A percentile compares a stretch with the other conserved stretches of the same genome.
phyloP scores from a whole-genome alignment of 2,329 filamentous ascomycete species.

The Xylaria sp. region DNA sequence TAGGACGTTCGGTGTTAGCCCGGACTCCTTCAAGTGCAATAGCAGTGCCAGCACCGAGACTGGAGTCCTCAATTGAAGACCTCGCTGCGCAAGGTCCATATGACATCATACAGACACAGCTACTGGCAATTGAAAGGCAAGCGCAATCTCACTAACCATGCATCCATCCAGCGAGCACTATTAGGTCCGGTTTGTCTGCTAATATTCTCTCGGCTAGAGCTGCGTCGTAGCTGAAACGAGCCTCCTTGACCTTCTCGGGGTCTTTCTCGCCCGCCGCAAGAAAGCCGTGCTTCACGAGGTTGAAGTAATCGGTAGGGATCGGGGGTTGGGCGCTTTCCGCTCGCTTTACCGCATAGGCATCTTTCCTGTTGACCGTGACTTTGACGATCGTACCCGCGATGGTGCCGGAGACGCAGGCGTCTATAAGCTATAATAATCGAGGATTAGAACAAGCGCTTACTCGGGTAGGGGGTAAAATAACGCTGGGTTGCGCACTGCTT shows the following conservation, averaged over 20 bases:
- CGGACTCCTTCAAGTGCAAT: conserved; percentile 41
- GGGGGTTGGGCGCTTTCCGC: conserved; percentile 57
- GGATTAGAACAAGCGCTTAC: conserved; percentile 63
- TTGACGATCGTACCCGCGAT: conserved; percentile 59
- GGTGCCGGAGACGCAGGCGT: conserved; percentile 55
- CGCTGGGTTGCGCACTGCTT: conserved; percentile 28
- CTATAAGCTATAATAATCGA: conserved; percentile 73
- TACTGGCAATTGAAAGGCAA: neutral
- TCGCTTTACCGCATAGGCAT: conserved; percentile 57
- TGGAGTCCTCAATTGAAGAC: neutral
- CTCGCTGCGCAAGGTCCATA: neutral
- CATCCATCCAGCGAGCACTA: conserved; percentile 90
- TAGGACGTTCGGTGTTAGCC: conserved; percentile 24
- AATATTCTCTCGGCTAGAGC: conserved; percentile 78
- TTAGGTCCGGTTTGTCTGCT: conserved; percentile 72
- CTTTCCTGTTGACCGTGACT: conserved; percentile 62
- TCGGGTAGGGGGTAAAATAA: neutral
- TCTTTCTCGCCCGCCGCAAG: conserved; percentile 69
- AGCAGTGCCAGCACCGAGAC: neutral
- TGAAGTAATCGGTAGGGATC: conserved; percentile 84
- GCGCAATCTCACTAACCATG: conserved; percentile 56
- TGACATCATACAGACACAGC: neutral
- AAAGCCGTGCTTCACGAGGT: conserved; percentile 79
- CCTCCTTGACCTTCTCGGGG: conserved; percentile 62
- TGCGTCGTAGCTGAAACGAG: conserved; percentile 77